Conservation (phyloP, 306 rosid genomes). For the Vigna nakashimae region DNA sequence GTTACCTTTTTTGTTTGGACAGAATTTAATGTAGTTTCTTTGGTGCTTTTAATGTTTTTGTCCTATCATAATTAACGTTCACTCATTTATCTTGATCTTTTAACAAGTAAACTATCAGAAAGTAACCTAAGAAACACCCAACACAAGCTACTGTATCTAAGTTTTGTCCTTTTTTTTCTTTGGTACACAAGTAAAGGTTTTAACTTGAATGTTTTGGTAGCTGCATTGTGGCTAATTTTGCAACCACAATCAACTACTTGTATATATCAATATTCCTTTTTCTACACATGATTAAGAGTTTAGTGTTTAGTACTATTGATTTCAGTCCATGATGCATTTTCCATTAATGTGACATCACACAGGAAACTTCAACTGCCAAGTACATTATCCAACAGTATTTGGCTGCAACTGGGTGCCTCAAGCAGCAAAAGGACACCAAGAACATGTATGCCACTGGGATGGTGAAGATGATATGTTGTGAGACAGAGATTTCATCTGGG, state of each 20-base stretch:
- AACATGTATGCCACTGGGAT: constrained; percentile 89
- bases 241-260: background rate
- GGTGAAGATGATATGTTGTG: constrained; percentile 93
- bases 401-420: constrained; percentile 95
- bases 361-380: constrained; percentile 90
- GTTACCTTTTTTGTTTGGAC: background rate
- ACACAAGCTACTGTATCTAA: background rate
- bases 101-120: background rate
- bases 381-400: constrained; percentile 89
- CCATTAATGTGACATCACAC: background rate
- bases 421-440: constrained; percentile 75
- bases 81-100: no score
- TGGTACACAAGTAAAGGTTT: background rate
- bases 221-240: background rate
- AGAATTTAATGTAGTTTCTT: background rate
- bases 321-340: background rate
- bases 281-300: background rate
- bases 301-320: background rate
- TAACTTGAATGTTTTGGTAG: background rate
- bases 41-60: background rate
- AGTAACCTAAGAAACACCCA: background rate
- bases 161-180: background rate
- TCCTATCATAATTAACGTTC: background rate
- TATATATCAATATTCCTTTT: no score
- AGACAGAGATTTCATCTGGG: constrained; percentile 92